These are phyloP conservation scores for Coemansia sp. DNA, from an alignment of 192 early-diverging fungal genomes.

Conservation along the genomic window DNA sequence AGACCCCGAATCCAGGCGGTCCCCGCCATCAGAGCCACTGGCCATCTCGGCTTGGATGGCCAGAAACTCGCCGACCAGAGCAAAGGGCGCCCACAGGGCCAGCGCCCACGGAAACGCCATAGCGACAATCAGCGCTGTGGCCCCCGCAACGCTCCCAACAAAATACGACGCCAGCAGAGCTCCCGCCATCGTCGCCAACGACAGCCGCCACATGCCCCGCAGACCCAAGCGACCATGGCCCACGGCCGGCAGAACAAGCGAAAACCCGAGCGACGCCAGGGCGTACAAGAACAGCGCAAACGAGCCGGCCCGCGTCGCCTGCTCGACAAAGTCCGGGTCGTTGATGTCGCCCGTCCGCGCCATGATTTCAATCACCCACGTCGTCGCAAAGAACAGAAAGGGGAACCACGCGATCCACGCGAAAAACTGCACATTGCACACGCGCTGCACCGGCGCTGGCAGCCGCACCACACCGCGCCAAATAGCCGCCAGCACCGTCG, in stretches of 20 bases:
- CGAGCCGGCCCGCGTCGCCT: constrained; percentile 77
- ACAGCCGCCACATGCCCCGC: constrained; percentile 65
- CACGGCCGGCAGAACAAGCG: constrained; percentile 31
- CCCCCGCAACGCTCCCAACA: constrained; percentile 55
- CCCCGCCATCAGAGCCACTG: neutral
- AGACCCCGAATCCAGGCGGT: constrained; percentile 55
- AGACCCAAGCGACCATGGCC: no score
- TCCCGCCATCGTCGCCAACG: constrained; percentile 61
- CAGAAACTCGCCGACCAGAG: constrained; percentile 70
- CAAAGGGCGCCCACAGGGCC: constrained; percentile 88
- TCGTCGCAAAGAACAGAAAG: constrained; percentile 84
- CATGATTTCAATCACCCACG: constrained; percentile 47
- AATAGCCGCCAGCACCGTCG: constrained; percentile 17
- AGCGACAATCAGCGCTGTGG: constrained; percentile 64
- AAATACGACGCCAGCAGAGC: constrained; percentile 65
- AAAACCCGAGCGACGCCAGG: constrained; percentile 61
- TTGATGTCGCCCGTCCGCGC: constrained; percentile 19
- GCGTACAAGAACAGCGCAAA: constrained; percentile 83
- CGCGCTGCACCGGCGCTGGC: constrained; percentile 68
- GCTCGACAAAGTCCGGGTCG: constrained; percentile 46
- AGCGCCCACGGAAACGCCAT: constrained; percentile 86
- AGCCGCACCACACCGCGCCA: constrained; percentile 41
- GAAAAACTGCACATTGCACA: constrained; percentile 93
- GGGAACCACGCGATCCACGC: constrained; percentile 98
- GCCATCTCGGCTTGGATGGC: constrained; percentile 16